These are phyloP conservation scores for Brassica incana DNA, from an alignment of 345 rosid genomes.

Conservation along the genomic window DNA sequence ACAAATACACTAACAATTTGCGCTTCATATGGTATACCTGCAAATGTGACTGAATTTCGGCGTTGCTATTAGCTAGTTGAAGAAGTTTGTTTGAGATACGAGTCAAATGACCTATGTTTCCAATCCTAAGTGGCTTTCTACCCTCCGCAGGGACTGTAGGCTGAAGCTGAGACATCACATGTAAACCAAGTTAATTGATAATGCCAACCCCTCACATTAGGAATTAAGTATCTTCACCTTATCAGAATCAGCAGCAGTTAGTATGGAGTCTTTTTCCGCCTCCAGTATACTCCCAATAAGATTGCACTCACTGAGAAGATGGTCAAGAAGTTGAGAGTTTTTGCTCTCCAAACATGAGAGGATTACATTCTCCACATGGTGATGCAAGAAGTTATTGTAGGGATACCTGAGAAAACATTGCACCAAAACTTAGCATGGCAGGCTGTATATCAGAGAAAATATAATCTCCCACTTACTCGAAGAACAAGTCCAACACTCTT, in stretches of 20 bases:
- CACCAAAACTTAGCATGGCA: slow-evolving; percentile 35
- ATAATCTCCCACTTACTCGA: slow-evolving; percentile 62
- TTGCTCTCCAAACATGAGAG: slow-evolving; percentile 85
- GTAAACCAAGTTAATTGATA: slow-evolving; percentile 24
- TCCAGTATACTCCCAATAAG: slow-evolving; percentile 76
- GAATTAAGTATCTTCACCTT: slow-evolving; percentile 51
- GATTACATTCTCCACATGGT: slow-evolving; percentile 79
- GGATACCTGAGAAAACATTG: slow-evolving; percentile 69
- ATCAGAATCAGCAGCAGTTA: slow-evolving; percentile 51
- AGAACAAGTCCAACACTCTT: slow-evolving; percentile 72
- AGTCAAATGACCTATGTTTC: slow-evolving; percentile 87
- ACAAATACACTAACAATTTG: slow-evolving; percentile 2
- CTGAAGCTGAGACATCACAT: slow-evolving; percentile 48
- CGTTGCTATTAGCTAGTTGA: slow-evolving; percentile 65
- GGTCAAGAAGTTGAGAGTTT: slow-evolving; percentile 56
- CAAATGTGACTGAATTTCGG: slow-evolving; percentile 61
- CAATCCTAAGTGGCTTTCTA: slow-evolving; percentile 65
- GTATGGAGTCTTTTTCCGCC: slow-evolving; percentile 54
- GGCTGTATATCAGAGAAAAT: slow-evolving; percentile 22
- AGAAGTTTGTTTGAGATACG: slow-evolving; percentile 81
- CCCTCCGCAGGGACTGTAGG: slow-evolving; percentile 77
- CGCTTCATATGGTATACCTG: slow-evolving; percentile 53
- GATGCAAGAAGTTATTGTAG: slow-evolving; percentile 90
- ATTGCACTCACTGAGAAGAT: slow-evolving; percentile 74
- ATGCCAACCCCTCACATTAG: slow-evolving; percentile 17